Conservation (phyloP, 164 flowering plant species). For the Echeveria elegans region DNA sequence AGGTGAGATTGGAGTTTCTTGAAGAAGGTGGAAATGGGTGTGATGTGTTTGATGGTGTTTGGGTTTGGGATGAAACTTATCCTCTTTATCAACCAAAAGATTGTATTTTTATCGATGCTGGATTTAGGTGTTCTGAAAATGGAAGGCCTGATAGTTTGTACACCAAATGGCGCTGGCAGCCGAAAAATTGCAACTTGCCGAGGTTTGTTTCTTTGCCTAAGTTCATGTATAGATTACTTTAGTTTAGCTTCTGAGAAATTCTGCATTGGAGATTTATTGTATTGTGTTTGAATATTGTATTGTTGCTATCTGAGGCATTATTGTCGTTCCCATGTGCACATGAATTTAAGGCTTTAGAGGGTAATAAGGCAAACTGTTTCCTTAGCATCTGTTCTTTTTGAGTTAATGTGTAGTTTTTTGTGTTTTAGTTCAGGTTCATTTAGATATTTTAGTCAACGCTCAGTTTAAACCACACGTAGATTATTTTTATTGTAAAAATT, state of each 20-base stretch:
- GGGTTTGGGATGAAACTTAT: conserved; percentile 65
- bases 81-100: conserved; percentile 69
- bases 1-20: not conserved
- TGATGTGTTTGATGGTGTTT: conserved; percentile 68
- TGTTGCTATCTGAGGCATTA: not conserved
- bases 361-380: not conserved
- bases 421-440: no score
- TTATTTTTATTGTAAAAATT: no score
- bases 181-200: conserved; percentile 59
- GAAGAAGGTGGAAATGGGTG: conserved; percentile 23
- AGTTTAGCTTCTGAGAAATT: not conserved
- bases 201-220: conserved; percentile 20
- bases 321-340: not conserved
- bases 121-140: conserved; percentile 61
- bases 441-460: no score
- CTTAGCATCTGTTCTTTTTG: no score
- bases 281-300: not conserved
- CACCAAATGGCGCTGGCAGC: conserved; percentile 75
- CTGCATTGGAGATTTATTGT: not conserved
- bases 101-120: conserved; percentile 62
- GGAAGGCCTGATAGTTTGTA: conserved; percentile 63
- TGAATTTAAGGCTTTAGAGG: not conserved
- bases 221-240: no score
- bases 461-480: no score
- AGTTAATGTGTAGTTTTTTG: no score